phyloP scores from a whole-genome alignment of 2,329 filamentous ascomycete genomes.

The Hymenoscyphus fraxineus region DNA sequence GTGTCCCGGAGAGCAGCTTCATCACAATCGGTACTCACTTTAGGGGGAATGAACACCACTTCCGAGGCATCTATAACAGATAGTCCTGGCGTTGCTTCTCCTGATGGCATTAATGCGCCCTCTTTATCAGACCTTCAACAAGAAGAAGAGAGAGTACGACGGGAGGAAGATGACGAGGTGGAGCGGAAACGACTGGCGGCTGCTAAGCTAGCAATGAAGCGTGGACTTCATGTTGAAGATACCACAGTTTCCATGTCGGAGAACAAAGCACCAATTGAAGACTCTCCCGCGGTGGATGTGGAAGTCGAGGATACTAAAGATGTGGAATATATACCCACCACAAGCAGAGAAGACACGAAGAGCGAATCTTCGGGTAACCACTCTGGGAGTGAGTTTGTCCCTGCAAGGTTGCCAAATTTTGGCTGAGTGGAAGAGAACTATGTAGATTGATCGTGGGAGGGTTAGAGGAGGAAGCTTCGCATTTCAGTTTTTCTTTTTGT shows the following conservation, averaged over 20 bases:
- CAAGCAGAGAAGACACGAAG: neutral
- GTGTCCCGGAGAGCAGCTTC: slow-evolving; percentile 45
- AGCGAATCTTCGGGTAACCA: slow-evolving; percentile 17
- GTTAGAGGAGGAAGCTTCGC: neutral
- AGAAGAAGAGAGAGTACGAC: slow-evolving; percentile 46
- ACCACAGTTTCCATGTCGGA: slow-evolving; percentile 34
- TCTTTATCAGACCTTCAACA: slow-evolving; percentile 50
- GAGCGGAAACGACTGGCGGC: slow-evolving; percentile 52
- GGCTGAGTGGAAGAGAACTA: slow-evolving; percentile 21
- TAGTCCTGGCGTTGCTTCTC: slow-evolving; percentile 31
- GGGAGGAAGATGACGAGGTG: slow-evolving; percentile 51
- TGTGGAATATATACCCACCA: slow-evolving; percentile 12
- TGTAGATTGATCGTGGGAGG: neutral
- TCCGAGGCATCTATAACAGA: slow-evolving; percentile 34
- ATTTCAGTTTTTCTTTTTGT: neutral
- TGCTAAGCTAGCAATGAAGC: slow-evolving; percentile 46
- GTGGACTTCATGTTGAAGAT: slow-evolving; percentile 40
- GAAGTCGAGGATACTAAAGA: slow-evolving; percentile 10
- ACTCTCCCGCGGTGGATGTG: slow-evolving; percentile 32
- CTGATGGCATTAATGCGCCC: slow-evolving; percentile 39
- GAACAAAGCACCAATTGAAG: slow-evolving; percentile 24
- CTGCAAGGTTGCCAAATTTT: slow-evolving; percentile 57
- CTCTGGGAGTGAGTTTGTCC: slow-evolving; percentile 45
- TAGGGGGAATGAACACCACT: slow-evolving; percentile 18
- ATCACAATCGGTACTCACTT: slow-evolving; percentile 26